phyloP scores from a whole-genome alignment of 164 flowering plant species.

The Macadamia integrifolia region DNA sequence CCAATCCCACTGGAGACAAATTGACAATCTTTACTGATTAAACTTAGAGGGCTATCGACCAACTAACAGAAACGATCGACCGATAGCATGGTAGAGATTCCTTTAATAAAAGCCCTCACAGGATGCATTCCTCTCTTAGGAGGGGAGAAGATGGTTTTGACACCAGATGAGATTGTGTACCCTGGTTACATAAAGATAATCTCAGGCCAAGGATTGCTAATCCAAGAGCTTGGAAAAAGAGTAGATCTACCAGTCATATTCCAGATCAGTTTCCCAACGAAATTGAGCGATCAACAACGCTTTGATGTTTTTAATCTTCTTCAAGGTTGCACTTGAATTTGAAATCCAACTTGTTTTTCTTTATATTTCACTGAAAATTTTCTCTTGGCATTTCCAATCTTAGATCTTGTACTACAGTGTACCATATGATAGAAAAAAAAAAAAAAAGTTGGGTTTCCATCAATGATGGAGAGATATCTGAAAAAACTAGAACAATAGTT shows the following conservation, averaged over 20 bases:
- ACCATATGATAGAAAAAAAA: too few relatives aligned
- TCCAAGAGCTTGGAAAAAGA: constrained; percentile 33
- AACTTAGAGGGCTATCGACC: too few relatives aligned
- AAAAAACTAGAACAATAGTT: too few relatives aligned
- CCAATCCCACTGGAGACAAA: too few relatives aligned
- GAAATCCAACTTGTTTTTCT: not conserved
- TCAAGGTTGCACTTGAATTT: constrained; percentile 27
- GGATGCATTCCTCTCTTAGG: constrained; percentile 69
- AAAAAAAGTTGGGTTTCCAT: too few relatives aligned
- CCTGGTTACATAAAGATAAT: constrained; percentile 63
- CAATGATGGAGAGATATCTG: too few relatives aligned
- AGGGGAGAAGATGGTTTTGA: constrained; percentile 46
- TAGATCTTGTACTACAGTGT: too few relatives aligned
- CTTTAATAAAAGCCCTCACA: constrained; percentile 64
- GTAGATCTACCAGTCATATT: constrained; percentile 60
- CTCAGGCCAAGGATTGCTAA: constrained; percentile 70
- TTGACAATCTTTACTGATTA: too few relatives aligned
- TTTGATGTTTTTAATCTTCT: constrained; percentile 35
- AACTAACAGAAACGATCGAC: too few relatives aligned
- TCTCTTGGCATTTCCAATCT: too few relatives aligned
- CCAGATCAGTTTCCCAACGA: constrained; percentile 42
- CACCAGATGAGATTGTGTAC: constrained; percentile 41
- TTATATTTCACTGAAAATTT: not conserved
- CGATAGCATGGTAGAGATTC: constrained; percentile 35
- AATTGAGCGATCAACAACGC: constrained; percentile 44